A percentile compares a stretch with the other conserved stretches of the same genome.
These are phyloP conservation scores for Blakeslea trispora DNA, from an alignment of 371 early-diverging fungal species.

Conservation along the genomic window DNA sequence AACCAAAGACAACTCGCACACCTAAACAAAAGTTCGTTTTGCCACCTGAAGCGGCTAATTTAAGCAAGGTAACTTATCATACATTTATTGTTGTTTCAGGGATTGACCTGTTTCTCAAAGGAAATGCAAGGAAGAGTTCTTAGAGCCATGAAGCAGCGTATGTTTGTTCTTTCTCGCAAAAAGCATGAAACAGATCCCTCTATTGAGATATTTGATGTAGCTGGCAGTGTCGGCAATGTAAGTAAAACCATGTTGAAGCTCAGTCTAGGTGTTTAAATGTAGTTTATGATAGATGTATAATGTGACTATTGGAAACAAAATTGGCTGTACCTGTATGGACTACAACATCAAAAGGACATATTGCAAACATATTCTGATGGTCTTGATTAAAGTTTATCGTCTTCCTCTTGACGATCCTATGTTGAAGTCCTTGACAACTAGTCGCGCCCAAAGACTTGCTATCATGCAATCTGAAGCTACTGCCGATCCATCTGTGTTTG, in stretches of 20 bases:
- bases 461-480: background rate
- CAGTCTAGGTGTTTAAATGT: background rate
- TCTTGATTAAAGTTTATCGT: constrained; percentile 35
- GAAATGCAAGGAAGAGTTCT: constrained; percentile 24
- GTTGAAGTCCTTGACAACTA: constrained; percentile 4
- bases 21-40: background rate
- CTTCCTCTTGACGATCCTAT: constrained; percentile 9
- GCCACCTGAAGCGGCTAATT: background rate
- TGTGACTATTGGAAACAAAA: constrained; percentile 16
- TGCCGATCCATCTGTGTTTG: constrained; percentile 20
- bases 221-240: constrained; percentile 46
- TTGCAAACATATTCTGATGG: constrained; percentile 42
- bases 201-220: constrained; percentile 27
- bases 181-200: background rate
- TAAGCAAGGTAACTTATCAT: background rate
- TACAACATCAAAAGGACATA: constrained; percentile 10
- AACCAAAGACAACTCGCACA: background rate
- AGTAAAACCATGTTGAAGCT: background rate
- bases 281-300: constrained; percentile 32
- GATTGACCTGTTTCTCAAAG: constrained; percentile 6
- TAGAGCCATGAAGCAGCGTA: constrained; percentile 29
- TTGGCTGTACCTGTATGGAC: constrained; percentile 34
- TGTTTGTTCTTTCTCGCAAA: constrained; percentile 32
- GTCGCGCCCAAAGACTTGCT: background rate
- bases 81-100: background rate